A percentile compares a stretch with the other conserved stretches of the same genome.
Conservation (phyloP, 257 asterid genomes). For the Jacaranda copaia region DNA sequence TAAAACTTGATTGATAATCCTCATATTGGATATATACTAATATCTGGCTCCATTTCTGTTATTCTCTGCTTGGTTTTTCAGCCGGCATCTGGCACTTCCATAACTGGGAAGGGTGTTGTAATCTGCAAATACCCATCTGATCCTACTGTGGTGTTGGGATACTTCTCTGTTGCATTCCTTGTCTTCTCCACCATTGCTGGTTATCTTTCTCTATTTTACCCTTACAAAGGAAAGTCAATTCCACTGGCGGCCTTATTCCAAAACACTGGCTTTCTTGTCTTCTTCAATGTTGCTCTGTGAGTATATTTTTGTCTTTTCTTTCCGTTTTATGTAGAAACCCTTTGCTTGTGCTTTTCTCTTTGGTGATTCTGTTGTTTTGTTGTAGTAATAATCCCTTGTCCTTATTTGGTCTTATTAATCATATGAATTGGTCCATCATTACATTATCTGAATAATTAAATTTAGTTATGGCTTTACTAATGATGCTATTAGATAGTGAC, state of each 20-base stretch:
- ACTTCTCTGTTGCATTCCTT: conserved; percentile 59
- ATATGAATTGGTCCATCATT: background rate
- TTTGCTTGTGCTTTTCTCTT: too few species aligned
- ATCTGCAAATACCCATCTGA: conserved; percentile 67
- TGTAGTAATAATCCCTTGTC: background rate
- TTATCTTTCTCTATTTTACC: conserved; percentile 49
- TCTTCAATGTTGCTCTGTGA: conserved; percentile 66
- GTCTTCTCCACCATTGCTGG: conserved; percentile 49
- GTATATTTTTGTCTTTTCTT: conserved; percentile 23
- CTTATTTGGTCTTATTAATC: background rate
- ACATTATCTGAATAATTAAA: too few species aligned
- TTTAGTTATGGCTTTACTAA: too few species aligned
- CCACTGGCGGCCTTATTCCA: conserved; percentile 55
- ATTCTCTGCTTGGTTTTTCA: conserved; percentile 33
- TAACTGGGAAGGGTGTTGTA: conserved; percentile 50
- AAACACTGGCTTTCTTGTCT: conserved; percentile 48
- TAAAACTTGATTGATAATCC: background rate
- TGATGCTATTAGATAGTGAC: too few species aligned
- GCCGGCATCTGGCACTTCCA: conserved; percentile 58
- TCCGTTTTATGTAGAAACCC: background rate
- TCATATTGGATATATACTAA: too few species aligned
- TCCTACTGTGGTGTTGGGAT: conserved; percentile 57
- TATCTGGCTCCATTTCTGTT: too few species aligned
- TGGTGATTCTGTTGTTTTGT: too few species aligned
- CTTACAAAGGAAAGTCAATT: conserved; percentile 62